Evolutionary conservation across 768 basidiomycete genomes (phyloP), one percentile per base, ranked within the genome.

Genomic region (Lactarius pseudohatsudake): DNA sequence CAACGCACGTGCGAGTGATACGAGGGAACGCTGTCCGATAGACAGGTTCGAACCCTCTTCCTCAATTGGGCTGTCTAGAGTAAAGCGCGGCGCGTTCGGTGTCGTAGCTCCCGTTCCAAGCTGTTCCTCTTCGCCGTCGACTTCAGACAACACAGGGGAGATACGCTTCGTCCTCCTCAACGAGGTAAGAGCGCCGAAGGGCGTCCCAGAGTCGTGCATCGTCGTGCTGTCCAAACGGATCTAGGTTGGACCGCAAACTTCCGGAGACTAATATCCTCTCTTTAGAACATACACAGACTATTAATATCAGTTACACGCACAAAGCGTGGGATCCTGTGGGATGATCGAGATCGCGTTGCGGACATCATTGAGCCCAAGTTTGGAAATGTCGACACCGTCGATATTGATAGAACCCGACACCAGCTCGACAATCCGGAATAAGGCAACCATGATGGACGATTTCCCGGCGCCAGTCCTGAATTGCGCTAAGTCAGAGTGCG

Each of bases 191-290:
- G 26, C 94, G 88, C 73, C 85, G 88, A 58, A 97, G 78, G 4
- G 96, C 93, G 72, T 96, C 94, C 89, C 92, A 94, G n/a, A 97
- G 81, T 28, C 82, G 81, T 26, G 85, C 85, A 74, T 96, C 94
- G 69, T 91, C 90, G 69, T 91, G 85, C 55, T 84, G 76, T 57
- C 84, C 86, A 77, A 96, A 96, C 0, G 96, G 96, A 75, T 97
- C 96, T 4, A 97, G 85, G 74, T 98, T 97, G 47, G 85, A 85
- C 58, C 94, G 84, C 28, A 96, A 76, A 1, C 91, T 93, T 61
- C 92, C 92, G 20, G 89, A 90, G 78, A 92, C 87, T 82, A 76
- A 57, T 57, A 71, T 70, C 22, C 7, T 60, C 47, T 71, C n/a
- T 26, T 66, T 61, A 70, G 59, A 54, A 69, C 26, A 53, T 26